A percentile compares a stretch with the other conserved stretches of the same genome.
Evolutionary conservation across 805 yeast genomes (phyloP).

Genomic region (Cyberlindnera mrakii): DNA sequence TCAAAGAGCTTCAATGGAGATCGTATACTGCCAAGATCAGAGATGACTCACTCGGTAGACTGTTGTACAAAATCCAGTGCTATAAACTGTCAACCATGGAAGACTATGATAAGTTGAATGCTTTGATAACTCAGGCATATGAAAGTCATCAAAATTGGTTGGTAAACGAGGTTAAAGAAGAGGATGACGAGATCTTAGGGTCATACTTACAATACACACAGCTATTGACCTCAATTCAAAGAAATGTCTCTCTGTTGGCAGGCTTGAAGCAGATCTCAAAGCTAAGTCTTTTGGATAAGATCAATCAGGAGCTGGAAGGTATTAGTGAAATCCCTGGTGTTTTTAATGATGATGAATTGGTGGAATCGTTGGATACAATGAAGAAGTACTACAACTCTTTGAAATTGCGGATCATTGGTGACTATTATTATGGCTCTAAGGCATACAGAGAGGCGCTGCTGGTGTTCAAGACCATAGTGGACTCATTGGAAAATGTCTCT

Average conservation of each 20-base stretch:
- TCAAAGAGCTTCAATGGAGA: slow-evolving; percentile 50
- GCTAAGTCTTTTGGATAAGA: slow-evolving; percentile 31
- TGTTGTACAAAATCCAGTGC: slow-evolving; percentile 37
- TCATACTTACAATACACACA: slow-evolving; percentile 71
- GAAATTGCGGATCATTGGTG: slow-evolving; percentile 40
- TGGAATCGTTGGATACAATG: slow-evolving; percentile 46
- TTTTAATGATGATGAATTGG: slow-evolving; percentile 70
- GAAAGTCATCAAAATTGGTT: slow-evolving; percentile 53
- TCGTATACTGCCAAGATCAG: slow-evolving; percentile 55
- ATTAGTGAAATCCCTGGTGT: slow-evolving; percentile 88
- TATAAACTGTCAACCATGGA: slow-evolving; percentile 30
- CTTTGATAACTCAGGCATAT: slow-evolving; percentile 66
- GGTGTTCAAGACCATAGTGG: slow-evolving; percentile 30
- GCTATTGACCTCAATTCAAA: slow-evolving; percentile 58
- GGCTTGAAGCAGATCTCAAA: slow-evolving; percentile 26
- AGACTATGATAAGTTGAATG: slow-evolving; percentile 50
- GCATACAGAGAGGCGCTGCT: slow-evolving; percentile 43
- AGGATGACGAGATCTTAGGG: slow-evolving; percentile 59
- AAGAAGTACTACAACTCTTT: slow-evolving; percentile 39
- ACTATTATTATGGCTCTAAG: slow-evolving; percentile 34
- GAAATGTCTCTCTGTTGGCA: slow-evolving; percentile 43
- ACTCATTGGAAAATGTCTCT: slow-evolving; percentile 2
- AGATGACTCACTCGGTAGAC: slow-evolving; percentile 68
- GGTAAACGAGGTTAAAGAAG: slow-evolving; percentile 43
- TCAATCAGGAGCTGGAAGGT: slow-evolving; percentile 48